A percentile compares a stretch with the other conserved stretches of the same genome.
Conservation (phyloP, 495 filamentous ascomycete genomes). For the Penicillium argentinense region DNA sequence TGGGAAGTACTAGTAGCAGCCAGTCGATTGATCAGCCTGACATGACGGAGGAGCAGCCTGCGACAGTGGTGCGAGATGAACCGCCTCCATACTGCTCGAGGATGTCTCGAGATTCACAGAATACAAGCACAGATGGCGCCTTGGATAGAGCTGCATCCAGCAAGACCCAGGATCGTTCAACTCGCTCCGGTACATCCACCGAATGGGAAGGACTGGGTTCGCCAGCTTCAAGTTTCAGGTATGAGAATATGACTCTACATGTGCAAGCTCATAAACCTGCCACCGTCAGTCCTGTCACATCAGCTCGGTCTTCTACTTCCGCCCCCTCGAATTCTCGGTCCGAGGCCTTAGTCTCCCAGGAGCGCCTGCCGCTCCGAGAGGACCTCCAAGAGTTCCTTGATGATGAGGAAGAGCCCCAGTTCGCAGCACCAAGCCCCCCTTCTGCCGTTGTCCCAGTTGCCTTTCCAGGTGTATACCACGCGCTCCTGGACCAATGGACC, state of each 20-base stretch:
- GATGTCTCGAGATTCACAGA: too few relatives aligned
- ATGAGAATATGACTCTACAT: not conserved
- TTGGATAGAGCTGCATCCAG: not conserved
- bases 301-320: not conserved
- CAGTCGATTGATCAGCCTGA: not conserved
- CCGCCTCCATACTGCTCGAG: not conserved
- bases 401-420: conserved; percentile 4
- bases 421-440: not conserved
- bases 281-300: not conserved
- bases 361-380: not conserved
- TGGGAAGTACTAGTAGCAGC: not conserved
- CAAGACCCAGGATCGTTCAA: not conserved
- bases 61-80: not conserved
- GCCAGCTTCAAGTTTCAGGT: not conserved
- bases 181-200: not conserved
- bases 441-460: conserved; percentile 12
- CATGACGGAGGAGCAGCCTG: not conserved
- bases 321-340: not conserved
- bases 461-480: conserved; percentile 25
- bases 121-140: not conserved
- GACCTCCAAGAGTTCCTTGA: not conserved
- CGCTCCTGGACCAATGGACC: conserved; percentile 19
- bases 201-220: not conserved
- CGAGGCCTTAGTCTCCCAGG: not conserved
- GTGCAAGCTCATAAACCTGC: not conserved